These are phyloP conservation scores for Fusarium sp. DNA, from an alignment of 2,329 filamentous ascomycete genomes.

Conservation along the genomic window DNA sequence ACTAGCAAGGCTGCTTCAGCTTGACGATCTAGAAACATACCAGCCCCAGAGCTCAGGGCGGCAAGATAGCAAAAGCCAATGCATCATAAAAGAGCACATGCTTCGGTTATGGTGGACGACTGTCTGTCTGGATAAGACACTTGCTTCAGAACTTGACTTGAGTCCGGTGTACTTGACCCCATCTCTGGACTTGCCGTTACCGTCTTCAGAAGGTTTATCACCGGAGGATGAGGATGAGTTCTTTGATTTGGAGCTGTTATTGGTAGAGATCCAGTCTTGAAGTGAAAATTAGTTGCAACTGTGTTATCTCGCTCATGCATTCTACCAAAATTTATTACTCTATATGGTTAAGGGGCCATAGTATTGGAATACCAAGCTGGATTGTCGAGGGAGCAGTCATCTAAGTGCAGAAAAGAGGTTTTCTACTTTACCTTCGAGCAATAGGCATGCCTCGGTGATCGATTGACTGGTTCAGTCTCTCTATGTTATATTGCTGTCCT, in stretches of 20 bases:
- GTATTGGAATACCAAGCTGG: background rate
- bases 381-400: accelerated
- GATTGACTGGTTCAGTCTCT: background rate
- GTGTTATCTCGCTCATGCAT: accelerated
- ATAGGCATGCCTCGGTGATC: too few species aligned
- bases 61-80: accelerated
- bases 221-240: background rate
- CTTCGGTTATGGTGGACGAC: background rate
- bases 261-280: background rate
- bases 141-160: background rate
- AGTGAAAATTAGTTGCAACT: accelerated
- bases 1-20: background rate
- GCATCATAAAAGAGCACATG: background rate
- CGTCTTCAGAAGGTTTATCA: background rate
- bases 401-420: background rate
- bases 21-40: background rate
- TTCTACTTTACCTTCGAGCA: background rate
- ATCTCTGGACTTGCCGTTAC: background rate
- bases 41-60: accelerated
- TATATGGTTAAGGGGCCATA: background rate
- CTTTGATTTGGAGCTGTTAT: background rate
- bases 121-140: background rate
- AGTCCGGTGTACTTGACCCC: accelerated
- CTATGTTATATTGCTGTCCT: background rate
- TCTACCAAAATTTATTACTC: accelerated